A percentile compares a stretch with the other conserved stretches of the same genome.
Evolutionary conservation across 768 basidiomycete genomes (phyloP).

Genomic region (Candolleomyces aberdarensis): DNA sequence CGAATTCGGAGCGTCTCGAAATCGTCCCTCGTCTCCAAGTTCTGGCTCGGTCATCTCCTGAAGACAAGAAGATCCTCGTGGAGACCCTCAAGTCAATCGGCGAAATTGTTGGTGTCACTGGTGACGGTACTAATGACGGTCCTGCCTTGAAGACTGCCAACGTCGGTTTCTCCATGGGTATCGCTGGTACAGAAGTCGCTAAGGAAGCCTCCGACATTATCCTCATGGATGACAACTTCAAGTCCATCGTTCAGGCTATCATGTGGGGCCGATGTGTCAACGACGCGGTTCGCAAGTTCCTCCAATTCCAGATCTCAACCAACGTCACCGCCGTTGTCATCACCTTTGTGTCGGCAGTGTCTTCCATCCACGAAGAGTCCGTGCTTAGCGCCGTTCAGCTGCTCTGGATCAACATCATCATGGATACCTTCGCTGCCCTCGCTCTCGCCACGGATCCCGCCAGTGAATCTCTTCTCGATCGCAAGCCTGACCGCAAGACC

Average conservation of each 20-base stretch:
- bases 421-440: conserved; percentile 98
- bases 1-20: conserved; percentile 65
- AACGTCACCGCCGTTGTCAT: conserved; percentile 96
- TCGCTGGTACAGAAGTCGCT: conserved; percentile 96
- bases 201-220: conserved; percentile 99
- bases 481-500: conserved; percentile 87
- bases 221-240: conserved; percentile 96
- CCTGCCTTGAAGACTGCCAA: conserved; percentile 94
- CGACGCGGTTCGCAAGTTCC: conserved; percentile 94
- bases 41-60: conserved; percentile 93
- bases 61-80: conserved; percentile 94
- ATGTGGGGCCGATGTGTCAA: conserved; percentile 99
- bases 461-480: conserved; percentile 70
- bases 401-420: conserved; percentile 98
- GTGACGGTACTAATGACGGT: conserved; percentile 97
- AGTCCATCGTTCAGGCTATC: conserved; percentile 94
- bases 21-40: conserved; percentile 93
- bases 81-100: conserved; percentile 83
- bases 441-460: conserved; percentile 98
- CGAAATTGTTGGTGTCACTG: conserved; percentile 93
- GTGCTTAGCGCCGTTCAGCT: conserved; percentile 96
- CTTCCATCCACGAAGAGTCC: conserved; percentile 70
- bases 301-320: conserved; percentile 93
- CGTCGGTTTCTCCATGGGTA: conserved; percentile 97
- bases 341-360: conserved; percentile 88